Evolutionary conservation across 257 asterid species (phyloP).

Genomic region (Vinca minor): DNA sequence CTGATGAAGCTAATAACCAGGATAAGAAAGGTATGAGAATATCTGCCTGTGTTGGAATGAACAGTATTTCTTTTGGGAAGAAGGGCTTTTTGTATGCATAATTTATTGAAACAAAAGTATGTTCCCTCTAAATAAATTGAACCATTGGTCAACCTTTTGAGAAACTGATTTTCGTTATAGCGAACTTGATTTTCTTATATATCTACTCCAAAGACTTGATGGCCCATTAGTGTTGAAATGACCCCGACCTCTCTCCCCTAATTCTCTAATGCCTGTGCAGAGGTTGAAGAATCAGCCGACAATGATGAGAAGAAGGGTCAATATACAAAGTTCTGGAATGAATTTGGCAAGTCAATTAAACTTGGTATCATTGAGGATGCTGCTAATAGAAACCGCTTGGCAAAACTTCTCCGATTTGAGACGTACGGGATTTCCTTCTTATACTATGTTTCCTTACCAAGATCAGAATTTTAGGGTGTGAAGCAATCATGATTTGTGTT

Average conservation of each 20-base stretch:
- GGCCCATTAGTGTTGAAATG: background rate
- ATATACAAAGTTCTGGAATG: constrained; percentile 80
- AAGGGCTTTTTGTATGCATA: background rate
- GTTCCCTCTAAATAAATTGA: background rate
- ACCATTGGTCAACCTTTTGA: background rate
- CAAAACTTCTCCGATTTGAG: constrained; percentile 84
- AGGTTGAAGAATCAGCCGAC: constrained; percentile 66
- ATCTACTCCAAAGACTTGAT: background rate
- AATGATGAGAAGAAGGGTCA: constrained; percentile 79
- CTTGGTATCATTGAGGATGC: constrained; percentile 93
- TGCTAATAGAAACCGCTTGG: constrained; percentile 76
- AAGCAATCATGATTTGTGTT: background rate
- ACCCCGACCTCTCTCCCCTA: background rate
- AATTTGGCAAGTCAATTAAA: constrained; percentile 87
- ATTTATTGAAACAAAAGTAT: background rate
- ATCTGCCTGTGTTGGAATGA: background rate
- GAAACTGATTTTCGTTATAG: background rate
- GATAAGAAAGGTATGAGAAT: constrained; percentile 53
- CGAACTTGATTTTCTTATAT: background rate
- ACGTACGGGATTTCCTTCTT: constrained; percentile 35
- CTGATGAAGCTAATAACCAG: constrained; percentile 64
- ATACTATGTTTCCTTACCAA: background rate
- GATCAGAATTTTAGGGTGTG: background rate
- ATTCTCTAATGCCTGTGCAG: constrained; percentile 27
- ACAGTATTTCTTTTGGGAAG: background rate